Evolutionary conservation across 345 rosid species (phyloP), one percentile per base, ranked within the genome.

Genomic region (Arabis alpina): DNA sequence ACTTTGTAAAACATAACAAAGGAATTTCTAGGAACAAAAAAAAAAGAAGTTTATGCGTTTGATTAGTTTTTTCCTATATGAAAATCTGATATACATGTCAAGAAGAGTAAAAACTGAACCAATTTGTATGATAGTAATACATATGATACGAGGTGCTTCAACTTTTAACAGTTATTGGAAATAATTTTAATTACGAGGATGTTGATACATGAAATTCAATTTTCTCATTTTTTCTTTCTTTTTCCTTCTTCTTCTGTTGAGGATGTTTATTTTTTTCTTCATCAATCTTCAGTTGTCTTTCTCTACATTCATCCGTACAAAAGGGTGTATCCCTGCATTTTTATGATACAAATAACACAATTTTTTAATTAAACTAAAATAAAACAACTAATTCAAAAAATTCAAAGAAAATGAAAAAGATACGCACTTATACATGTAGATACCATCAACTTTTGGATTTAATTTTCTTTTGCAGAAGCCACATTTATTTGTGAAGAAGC

Each of bases 341-440:
- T 51, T 2, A 51, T 0, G 40, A 60, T 6, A 51, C 4, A 10
- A 19, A 5, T 6, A 30, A 50, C 1, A 39, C 7, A 72, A 55
- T 6, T 1, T 59, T 19, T 40, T 14, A 25, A 13, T n/a, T 13
- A 2, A 37, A 54, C 30, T 37, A 55, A 1, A 4, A 12, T 44
- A 39, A 28, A 28, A 47, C 5, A 30, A 37, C 0, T 47, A 27
- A 25, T 15, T 8, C 10, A 27, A 45, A 72, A 39, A n/a, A 41
- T 12, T 5, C 8, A n/a, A 36, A 3, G 15, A 28, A 30, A 41
- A 32, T 10, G 15, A 53, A 40, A 14, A 34, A 15, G 24, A 39
- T 16, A 64, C 76, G 1, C 16, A 72, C 76, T 72, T 72, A 23
- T 64, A 72, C 71, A 72, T 72, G 71, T 27, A 72, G 58, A 71